Evolutionary conservation across 257 asterid genomes (phyloP), one percentile per base, ranked within the genome.

Genomic region (Capsicum baccatum): DNA sequence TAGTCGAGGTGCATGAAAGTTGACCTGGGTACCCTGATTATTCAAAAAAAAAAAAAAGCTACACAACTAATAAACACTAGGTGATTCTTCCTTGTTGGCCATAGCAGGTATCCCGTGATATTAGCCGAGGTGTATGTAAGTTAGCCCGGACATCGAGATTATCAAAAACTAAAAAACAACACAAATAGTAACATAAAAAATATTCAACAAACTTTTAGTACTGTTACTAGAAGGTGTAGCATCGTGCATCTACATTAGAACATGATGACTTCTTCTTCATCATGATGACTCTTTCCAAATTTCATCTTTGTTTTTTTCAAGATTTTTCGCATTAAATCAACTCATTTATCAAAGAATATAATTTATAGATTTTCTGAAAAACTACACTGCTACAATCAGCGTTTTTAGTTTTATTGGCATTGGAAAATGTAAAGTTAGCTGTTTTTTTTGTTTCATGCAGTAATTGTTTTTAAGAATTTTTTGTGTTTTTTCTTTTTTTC

Each of bases 191-290:
- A 50, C 67, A 50, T 54, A 9, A 59, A 67, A 44, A 42, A 57
- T 9, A 1, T 15, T n/a, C 37, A 39, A 26, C 26, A 79, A 76
- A 92, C 97, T 94, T 91, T 87, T 92, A 81, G 89, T 67, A 80
- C 89, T 92, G 84, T 86, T 93, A 33, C 85, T 82, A 52, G 96
- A 91, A 26, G 92, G 85, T n/a, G 93, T 55, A 59, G 91, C 92
- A 69, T 92, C 93, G 33, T 26, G 33, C 33, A 26, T 26, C 33
- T 85, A 87, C 93, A 80, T 82, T 91, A 6, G 88, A 39, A 60
- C 91, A 79, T 94, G 95, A 8, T 90, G 97, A 26, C 95, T 35
- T 93, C 97, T 70, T 95, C 97, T 66, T 94, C 98, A 76, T 90
- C 97, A 59, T 88, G 90, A 86, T 88, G 94, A 84, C 89, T 88